Conservation (phyloP, 805 yeast species). For the Metschnikowia noctiluminum region DNA sequence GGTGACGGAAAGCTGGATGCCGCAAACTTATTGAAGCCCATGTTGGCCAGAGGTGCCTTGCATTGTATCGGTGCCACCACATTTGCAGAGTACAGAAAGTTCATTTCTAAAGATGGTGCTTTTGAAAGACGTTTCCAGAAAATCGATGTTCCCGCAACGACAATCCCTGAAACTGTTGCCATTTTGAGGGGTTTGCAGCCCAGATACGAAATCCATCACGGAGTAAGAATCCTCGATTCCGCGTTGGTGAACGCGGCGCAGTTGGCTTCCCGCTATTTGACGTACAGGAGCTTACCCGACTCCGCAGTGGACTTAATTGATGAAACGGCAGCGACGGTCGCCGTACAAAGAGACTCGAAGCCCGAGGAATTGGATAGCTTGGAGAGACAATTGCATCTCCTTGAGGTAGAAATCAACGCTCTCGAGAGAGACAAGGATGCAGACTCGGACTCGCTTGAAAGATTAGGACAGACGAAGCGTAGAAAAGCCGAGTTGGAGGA, state of each 20-base stretch:
- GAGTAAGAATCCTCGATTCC: slow-evolving; percentile 91
- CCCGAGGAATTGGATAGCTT: slow-evolving; percentile 94
- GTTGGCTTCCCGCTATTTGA: slow-evolving; percentile 88
- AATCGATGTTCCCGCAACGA: slow-evolving; percentile 93
- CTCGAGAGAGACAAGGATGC: slow-evolving; percentile 93
- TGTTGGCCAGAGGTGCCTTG: slow-evolving; percentile 91
- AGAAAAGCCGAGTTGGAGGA: slow-evolving; percentile 82
- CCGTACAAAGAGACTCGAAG: slow-evolving; percentile 96
- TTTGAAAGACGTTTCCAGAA: slow-evolving; percentile 98
- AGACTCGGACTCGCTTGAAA: slow-evolving; percentile 76
- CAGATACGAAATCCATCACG: slow-evolving; percentile 95
- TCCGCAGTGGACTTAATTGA: slow-evolving; percentile 96
- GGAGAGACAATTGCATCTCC: slow-evolving; percentile 86
- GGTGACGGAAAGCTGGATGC: slow-evolving; percentile 98
- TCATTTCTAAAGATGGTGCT: slow-evolving; percentile 95
- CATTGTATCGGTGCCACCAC: slow-evolving; percentile 99
- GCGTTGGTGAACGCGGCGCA: slow-evolving; percentile 94
- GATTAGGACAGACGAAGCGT: slow-evolving; percentile 74
- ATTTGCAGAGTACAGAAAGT: slow-evolving; percentile 86
- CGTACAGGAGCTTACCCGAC: slow-evolving; percentile 94
- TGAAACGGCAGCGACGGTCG: slow-evolving; percentile 94
- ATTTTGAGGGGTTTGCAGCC: slow-evolving; percentile 94
- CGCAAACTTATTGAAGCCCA: slow-evolving; percentile 94
- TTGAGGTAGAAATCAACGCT: slow-evolving; percentile 95
- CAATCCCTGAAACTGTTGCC: slow-evolving; percentile 89